Base-by-base conservation (phyloP, 78 protist genomes). In the Emiliania huxleyi region DNA sequence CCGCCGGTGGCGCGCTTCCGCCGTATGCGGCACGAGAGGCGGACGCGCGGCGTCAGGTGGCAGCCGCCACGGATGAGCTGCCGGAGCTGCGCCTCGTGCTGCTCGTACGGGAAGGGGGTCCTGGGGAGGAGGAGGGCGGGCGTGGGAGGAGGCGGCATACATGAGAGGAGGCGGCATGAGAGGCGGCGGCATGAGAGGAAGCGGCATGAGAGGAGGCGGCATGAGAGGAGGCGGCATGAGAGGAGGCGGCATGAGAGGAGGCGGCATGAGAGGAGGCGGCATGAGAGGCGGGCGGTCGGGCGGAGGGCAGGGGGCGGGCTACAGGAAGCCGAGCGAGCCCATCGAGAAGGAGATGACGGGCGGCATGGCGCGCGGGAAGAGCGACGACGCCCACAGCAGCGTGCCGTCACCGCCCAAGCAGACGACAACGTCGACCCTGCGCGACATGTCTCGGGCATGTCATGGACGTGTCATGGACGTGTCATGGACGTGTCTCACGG, bases 401-500 rank as follows among this genome's bases (percentile, higher is more conserved):
- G 98, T 97, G 4, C 98, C 98, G 90, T 98, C 99, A 26, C 98
- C 99, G 71, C 99, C 99, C 48, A 97, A 45, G 26, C 92, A 44
- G 1, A 98, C 84, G 45, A 97, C 90, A 19, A 98, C 84, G 87
- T 98, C 99, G 6, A 97, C 69, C 69, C 75, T 3, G n/a, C n/a
- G n/a, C n/a, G n/a, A n/a, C n/a, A n/a, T n/a, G n/a, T n/a, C n/a
- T n/a, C n/a, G n/a, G n/a, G n/a, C n/a, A n/a, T n/a, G n/a, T n/a
- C n/a, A n/a, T n/a, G n/a, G n/a, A n/a, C n/a, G n/a, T n/a, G n/a
- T 18, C 81, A 56, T 21, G 71, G 4, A 23, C 23, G 71, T 4
- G 18, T 5, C 71, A 2, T 5, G 33, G 18, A 21, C 35, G 4
- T 21, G 8, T 5, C 8, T 5, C 71, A 5, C 33, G 33, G 8